Percentiles rank a stretch among this genome's conserved stretches.
Evolutionary conservation across 1,139 yeast species (phyloP).

Genomic region (Candida albicans): DNA sequence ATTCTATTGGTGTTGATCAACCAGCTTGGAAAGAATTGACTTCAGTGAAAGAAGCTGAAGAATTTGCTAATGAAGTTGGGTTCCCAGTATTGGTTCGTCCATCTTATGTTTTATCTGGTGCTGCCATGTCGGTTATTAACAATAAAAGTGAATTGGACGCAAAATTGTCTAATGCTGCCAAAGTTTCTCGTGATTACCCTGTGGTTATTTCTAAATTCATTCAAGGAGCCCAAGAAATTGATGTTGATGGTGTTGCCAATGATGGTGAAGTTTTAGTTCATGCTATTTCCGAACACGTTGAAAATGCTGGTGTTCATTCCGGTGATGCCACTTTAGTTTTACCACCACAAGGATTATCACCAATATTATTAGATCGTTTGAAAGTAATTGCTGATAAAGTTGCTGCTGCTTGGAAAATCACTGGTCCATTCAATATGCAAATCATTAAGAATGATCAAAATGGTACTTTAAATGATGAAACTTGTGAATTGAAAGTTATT

Average conservation of each 20-base stretch:
- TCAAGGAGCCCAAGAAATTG: constrained; percentile 94
- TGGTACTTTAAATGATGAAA: constrained; percentile 46
- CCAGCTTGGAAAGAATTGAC: constrained; percentile 97
- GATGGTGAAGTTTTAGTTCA: constrained; percentile 88
- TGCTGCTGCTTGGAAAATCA: constrained; percentile 91
- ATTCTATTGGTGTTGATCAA: constrained; percentile 88
- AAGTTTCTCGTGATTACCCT: constrained; percentile 93
- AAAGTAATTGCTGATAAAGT: constrained; percentile 89
- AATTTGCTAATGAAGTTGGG: constrained; percentile 81
- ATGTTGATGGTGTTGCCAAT: constrained; percentile 92
- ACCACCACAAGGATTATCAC: constrained; percentile 81
- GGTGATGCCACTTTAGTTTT: constrained; percentile 96
- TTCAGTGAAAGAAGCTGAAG: constrained; percentile 79
- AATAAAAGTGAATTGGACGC: constrained; percentile 74
- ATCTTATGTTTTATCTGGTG: constrained; percentile 95
- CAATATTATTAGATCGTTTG: constrained; percentile 58
- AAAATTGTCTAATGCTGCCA: constrained; percentile 82
- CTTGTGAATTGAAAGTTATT: constrained; percentile 79
- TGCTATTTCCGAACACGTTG: constrained; percentile 97
- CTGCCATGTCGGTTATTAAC: constrained; percentile 95
- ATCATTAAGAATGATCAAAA: constrained; percentile 51
- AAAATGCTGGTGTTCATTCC: constrained; percentile 97
- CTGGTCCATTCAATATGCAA: constrained; percentile 98
- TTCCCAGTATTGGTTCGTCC: constrained; percentile 98
- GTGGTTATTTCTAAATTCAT: constrained; percentile 96